These are phyloP conservation scores for Xanthoparmelia taractica DNA, from an alignment of 495 filamentous ascomycete species.

Conservation along the genomic window DNA sequence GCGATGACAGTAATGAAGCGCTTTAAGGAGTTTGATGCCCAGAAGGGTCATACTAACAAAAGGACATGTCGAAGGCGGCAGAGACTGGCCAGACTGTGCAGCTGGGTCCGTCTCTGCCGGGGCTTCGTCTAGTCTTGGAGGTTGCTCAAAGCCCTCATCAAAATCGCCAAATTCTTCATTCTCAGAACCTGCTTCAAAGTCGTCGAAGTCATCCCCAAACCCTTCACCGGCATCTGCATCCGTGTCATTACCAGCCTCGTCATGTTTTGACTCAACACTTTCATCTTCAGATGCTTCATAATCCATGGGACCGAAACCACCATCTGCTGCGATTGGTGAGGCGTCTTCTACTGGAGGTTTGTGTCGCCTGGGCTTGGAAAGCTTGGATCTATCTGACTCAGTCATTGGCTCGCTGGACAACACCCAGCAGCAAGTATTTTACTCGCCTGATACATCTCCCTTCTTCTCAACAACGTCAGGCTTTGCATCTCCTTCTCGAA, in stretches of 20 bases:
- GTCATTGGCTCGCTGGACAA: constrained; percentile 48
- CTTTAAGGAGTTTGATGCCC: background rate
- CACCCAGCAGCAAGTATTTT: constrained; percentile 28
- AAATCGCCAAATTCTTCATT: constrained; percentile 83
- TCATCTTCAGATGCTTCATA: constrained; percentile 38
- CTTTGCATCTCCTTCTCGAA: constrained; percentile 40
- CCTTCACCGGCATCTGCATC: constrained; percentile 42
- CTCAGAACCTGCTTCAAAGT: constrained; percentile 73
- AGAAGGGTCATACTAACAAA: constrained; percentile 40
- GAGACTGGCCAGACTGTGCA: constrained; percentile 38
- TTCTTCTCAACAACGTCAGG: constrained; percentile 44
- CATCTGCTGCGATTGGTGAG: constrained; percentile 32
- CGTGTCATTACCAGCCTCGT: constrained; percentile 34
- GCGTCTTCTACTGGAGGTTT: constrained; percentile 20
- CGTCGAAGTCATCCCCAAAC: constrained; percentile 89
- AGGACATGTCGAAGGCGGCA: constrained; percentile 34
- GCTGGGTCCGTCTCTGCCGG: constrained; percentile 34
- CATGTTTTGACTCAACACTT: constrained; percentile 36
- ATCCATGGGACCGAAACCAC: constrained; percentile 31
- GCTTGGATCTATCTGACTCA: constrained; percentile 44
- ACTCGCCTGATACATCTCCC: constrained; percentile 44
- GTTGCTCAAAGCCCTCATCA: constrained; percentile 73
- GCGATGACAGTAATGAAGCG: background rate
- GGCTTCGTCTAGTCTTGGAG: constrained; percentile 36
- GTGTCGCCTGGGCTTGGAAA: constrained; percentile 27